Evolutionary conservation across 2,329 filamentous ascomycete genomes (phyloP).

Genomic region (Hymenoscyphus repandus): DNA sequence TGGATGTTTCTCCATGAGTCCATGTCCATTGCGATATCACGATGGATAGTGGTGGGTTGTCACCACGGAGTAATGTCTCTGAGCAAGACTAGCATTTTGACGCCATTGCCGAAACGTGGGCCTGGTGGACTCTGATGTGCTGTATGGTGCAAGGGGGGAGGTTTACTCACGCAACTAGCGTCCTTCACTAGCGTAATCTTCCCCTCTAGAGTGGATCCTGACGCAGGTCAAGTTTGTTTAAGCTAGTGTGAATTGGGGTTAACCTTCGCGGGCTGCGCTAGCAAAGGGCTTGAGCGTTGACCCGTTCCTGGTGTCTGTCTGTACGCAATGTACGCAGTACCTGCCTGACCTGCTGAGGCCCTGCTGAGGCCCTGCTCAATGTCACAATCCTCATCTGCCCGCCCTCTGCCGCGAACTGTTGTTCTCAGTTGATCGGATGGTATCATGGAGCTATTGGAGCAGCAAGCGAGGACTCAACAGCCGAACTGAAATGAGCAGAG

Average conservation of each 20-base stretch:
- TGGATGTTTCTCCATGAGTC: too few species aligned
- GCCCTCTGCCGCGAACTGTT: background rate
- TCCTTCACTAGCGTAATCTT: too few species aligned
- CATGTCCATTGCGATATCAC: too few species aligned
- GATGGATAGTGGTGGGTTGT: background rate
- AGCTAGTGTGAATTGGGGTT: too few species aligned
- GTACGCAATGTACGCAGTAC: background rate
- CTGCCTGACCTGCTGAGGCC: background rate
- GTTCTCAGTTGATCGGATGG: background rate
- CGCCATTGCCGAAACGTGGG: constrained; percentile 20
- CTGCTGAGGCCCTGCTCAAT: background rate
- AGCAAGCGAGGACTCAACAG: background rate
- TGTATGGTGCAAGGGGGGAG: background rate
- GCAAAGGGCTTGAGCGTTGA: constrained; percentile 1
- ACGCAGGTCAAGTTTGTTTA: too few species aligned
- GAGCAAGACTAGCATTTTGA: constrained; percentile 5
- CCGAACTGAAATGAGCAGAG: too few species aligned
- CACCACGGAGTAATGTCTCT: background rate
- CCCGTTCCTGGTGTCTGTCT: background rate
- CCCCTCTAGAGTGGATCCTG: too few species aligned
- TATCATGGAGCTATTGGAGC: background rate
- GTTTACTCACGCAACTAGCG: background rate
- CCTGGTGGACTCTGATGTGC: constrained; percentile 14
- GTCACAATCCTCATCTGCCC: background rate
- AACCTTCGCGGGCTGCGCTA: background rate